Conservation (phyloP, 2,329 filamentous ascomycete species). For the Talaromyces amestolkiae region DNA sequence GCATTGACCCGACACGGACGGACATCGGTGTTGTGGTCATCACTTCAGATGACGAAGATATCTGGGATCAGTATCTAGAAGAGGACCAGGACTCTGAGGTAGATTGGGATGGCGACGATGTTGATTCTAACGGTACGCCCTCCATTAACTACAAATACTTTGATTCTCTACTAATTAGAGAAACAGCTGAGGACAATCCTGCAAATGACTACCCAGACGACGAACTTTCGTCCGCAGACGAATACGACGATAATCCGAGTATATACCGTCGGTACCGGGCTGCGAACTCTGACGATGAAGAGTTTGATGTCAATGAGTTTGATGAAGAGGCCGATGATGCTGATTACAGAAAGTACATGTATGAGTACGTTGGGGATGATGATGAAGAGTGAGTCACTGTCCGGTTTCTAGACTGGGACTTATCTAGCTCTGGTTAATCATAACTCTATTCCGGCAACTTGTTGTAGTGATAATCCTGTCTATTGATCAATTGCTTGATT, state of each 20-base stretch:
- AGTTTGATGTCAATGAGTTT: conserved; percentile 41
- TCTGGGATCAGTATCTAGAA: conserved; percentile 57
- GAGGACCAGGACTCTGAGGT: conserved; percentile 55
- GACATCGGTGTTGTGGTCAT: conserved; percentile 45
- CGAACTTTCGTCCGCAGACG: conserved; percentile 49
- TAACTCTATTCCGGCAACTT: not conserved
- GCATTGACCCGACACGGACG: conserved; percentile 31
- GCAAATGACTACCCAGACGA: conserved; percentile 53
- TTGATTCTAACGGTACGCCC: conserved; percentile 59
- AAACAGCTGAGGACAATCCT: conserved; percentile 49
- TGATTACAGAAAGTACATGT: conserved; percentile 12
- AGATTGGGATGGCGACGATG: conserved; percentile 59
- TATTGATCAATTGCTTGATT: conserved; percentile 2
- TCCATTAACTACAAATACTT: not conserved
- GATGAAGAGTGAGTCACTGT: not conserved
- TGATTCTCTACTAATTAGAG: not conserved
- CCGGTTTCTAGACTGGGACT: not conserved
- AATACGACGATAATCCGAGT: conserved; percentile 41
- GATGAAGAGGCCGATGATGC: conserved; percentile 22
- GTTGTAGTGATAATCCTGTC: not conserved
- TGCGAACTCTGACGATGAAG: conserved; percentile 45
- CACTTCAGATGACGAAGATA: conserved; percentile 46
- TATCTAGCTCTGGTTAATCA: not conserved
- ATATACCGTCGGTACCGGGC: conserved; percentile 41
- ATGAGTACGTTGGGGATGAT: conserved; percentile 5